A percentile compares a stretch with the other conserved stretches of the same genome.
Conservation (phyloP, 1,284 basidiomycete species). For the Tilletiaria anomala region DNA sequence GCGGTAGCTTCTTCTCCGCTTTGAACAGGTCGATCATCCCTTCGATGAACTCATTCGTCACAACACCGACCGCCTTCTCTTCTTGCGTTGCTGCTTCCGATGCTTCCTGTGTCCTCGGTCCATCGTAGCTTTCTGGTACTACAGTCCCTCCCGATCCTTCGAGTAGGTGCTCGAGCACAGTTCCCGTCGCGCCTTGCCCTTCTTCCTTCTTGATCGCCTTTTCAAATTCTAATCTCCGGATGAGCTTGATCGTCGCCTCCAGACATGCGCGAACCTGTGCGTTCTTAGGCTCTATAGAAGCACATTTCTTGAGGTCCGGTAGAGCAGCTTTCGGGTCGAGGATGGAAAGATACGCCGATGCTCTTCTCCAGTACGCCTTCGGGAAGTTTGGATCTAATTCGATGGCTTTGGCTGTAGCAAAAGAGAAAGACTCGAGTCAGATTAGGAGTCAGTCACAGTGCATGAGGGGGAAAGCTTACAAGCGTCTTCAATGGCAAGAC, state of each 20-base stretch:
- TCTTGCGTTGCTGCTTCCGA: slow-evolving; percentile 54
- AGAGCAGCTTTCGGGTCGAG: slow-evolving; percentile 42
- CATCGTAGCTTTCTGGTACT: slow-evolving; percentile 18
- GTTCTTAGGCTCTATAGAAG: background rate
- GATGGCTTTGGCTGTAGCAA: slow-evolving; percentile 59
- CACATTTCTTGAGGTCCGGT: slow-evolving; percentile 21
- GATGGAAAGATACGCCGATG: slow-evolving; percentile 78
- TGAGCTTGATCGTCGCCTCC: slow-evolving; percentile 74
- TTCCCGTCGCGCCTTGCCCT: slow-evolving; percentile 14
- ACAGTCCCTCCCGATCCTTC: slow-evolving; percentile 18
- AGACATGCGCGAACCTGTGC: slow-evolving; percentile 57
- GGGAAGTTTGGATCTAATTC: slow-evolving; percentile 75
- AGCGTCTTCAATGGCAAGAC: slow-evolving; percentile 36
- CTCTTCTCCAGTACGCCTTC: slow-evolving; percentile 84
- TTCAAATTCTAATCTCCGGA: slow-evolving; percentile 44
- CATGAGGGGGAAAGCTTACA: slow-evolving; percentile 1
- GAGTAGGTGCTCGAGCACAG: slow-evolving; percentile 24
- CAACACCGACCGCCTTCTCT: slow-evolving; percentile 51
- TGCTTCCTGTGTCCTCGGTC: slow-evolving; percentile 20
- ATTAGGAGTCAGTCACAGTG: background rate
- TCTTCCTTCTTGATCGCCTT: slow-evolving; percentile 30
- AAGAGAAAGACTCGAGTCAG: background rate
- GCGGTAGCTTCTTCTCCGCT: slow-evolving; percentile 68
- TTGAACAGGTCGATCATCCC: slow-evolving; percentile 88
- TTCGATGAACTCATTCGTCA: slow-evolving; percentile 51